These are phyloP conservation scores for Alternaria sp. DNA, from an alignment of 2,329 filamentous ascomycete species.

Conservation along the genomic window DNA sequence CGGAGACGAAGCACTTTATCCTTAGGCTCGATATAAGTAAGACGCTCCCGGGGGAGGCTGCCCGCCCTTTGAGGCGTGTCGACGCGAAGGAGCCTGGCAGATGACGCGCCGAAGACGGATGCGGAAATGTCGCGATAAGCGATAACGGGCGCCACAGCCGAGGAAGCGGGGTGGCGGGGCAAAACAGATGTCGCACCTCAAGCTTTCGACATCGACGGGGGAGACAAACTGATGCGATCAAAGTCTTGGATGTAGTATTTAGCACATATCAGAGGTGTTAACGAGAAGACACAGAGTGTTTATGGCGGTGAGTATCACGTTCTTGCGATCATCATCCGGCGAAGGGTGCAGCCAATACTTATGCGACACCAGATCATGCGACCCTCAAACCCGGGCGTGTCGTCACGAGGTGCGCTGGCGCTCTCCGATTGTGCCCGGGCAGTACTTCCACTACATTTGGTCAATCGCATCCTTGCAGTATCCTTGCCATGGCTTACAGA, in stretches of 20 bases:
- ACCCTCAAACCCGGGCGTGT: conserved; percentile 5
- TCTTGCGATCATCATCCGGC: background rate
- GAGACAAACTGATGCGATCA: background rate
- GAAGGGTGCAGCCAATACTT: conserved; percentile 10
- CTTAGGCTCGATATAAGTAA: background rate
- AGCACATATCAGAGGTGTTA: background rate
- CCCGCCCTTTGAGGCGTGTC: conserved; percentile 15
- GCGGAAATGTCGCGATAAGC: conserved; percentile 22
- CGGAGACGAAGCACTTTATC: background rate
- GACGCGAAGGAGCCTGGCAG: conserved; percentile 14
- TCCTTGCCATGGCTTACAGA: background rate
- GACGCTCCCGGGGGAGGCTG: background rate
- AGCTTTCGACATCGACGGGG: background rate
- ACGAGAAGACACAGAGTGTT: background rate
- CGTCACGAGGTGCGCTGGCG: conserved; percentile 35
- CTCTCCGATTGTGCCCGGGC: conserved; percentile 13
- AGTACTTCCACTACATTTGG: background rate
- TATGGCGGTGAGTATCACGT: background rate
- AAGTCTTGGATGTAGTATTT: background rate
- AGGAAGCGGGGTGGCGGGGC: conserved; percentile 12
- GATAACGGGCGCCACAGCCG: conserved; percentile 34
- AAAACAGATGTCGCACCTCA: conserved; percentile 5
- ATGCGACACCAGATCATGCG: conserved; percentile 23
- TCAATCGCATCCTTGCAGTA: background rate
- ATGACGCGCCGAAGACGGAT: conserved; percentile 29